Percentiles rank a stretch among this genome's conserved stretches.
Conservation (phyloP, 208 protist genomes). For the Jaenimonas drosophilae region DNA sequence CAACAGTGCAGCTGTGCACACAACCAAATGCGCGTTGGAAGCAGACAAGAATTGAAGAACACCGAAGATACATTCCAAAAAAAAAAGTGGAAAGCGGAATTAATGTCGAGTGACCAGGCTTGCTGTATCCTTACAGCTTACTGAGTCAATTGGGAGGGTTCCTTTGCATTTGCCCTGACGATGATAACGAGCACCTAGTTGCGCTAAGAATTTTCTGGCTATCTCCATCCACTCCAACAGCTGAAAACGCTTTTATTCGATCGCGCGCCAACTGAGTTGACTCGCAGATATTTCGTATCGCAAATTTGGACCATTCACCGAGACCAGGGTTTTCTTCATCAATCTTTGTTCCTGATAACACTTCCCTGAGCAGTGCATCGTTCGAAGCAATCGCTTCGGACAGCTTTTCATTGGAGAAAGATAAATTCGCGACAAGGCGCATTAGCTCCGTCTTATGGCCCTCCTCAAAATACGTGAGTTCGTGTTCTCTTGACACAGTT, state of each 20-base stretch:
- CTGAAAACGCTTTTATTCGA: conserved; percentile 37
- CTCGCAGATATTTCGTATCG: conserved; percentile 75
- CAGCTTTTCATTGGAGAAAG: conserved; percentile 27
- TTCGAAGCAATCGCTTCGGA: conserved; percentile 22
- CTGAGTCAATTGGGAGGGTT: not conserved
- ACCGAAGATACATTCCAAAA: not conserved
- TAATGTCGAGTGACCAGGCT: not conserved
- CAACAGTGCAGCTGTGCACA: too few relatives aligned
- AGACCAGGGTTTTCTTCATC: conserved; percentile 87
- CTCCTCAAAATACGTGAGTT: conserved; percentile 64
- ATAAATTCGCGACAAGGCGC: conserved; percentile 67
- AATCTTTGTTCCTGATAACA: conserved; percentile 64
- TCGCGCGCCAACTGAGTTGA: conserved; percentile 36
- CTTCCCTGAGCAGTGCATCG: conserved; percentile 27
- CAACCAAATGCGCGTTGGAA: too few relatives aligned
- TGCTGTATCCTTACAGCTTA: too few relatives aligned
- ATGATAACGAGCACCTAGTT: not conserved
- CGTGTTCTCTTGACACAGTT: conserved; percentile 50
- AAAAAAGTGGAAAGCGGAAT: not conserved
- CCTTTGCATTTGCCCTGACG: not conserved
- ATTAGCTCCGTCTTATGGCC: conserved; percentile 70
- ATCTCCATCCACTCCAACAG: conserved; percentile 34
- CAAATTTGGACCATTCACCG: conserved; percentile 84
- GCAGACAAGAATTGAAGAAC: too few relatives aligned
- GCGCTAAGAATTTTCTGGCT: conserved; percentile 33